Conservation (phyloP, 2,329 filamentous ascomycete species). For the Knufia petricola region DNA sequence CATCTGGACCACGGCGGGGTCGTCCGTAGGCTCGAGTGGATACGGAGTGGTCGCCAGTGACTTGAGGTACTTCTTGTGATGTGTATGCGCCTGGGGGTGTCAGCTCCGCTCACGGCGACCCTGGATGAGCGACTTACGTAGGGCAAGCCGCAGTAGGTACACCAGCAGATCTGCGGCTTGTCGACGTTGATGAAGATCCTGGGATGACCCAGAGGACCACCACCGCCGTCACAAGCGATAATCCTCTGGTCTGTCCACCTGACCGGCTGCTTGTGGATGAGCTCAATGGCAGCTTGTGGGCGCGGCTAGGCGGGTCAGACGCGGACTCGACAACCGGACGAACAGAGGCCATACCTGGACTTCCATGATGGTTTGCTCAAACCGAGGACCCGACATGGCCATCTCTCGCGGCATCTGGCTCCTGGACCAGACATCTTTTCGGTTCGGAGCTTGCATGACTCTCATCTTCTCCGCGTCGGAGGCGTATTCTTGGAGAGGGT, state of each 20-base stretch:
- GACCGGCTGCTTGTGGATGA: constrained; percentile 93
- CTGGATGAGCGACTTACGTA: constrained; percentile 67
- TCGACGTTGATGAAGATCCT: constrained; percentile 96
- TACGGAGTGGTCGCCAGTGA: constrained; percentile 68
- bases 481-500: constrained; percentile 46
- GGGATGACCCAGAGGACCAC: constrained; percentile 81
- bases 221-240: constrained; percentile 85
- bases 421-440: constrained; percentile 67
- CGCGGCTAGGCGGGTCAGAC: constrained; percentile 56
- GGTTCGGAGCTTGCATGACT: constrained; percentile 76
- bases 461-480: constrained; percentile 48
- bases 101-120: too few relatives aligned
- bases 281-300: constrained; percentile 80
- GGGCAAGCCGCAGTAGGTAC: constrained; percentile 87
- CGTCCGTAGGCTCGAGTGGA: constrained; percentile 57
- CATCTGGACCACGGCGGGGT: constrained; percentile 50
- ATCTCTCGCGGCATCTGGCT: constrained; percentile 71
- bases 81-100: constrained; percentile 66
- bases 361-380: constrained; percentile 93
- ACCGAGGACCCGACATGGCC: constrained; percentile 89
- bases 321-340: background rate
- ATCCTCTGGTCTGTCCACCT: constrained; percentile 75
- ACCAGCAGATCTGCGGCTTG: constrained; percentile 85
- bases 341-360: constrained; percentile 59
- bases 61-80: constrained; percentile 75